Base-by-base conservation (phyloP, 2,329 filamentous ascomycete genomes). In the Aspergillus vadensis region DNA sequence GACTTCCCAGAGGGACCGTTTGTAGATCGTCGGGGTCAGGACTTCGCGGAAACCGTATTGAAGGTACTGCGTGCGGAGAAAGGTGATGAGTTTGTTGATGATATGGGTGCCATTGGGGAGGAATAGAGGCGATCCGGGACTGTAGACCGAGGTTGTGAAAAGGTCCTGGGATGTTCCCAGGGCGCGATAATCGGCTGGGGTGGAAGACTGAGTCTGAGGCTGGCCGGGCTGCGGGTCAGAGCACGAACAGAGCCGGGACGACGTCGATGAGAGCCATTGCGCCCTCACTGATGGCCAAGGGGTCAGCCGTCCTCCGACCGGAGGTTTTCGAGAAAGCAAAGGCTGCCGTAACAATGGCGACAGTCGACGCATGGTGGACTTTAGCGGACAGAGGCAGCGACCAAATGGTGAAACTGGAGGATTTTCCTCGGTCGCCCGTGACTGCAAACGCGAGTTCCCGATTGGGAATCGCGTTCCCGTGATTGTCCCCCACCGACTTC, bases 11-110 rank as follows among this genome's bases (percentile, higher is more conserved):
- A 96, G 79, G 5, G 90, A 88, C 74, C 91, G 91, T 72, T 96
- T 96, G 81, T 95, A 96, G 71, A 96, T 95, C 52, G 88, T 95
- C 2, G 92, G 92, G 7, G 91, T 95, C 68, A 96, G 88, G 65
- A 96, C 92, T 74, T 96, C 92, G 66, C 92, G 85, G 73, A 94
- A 96, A 61, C 92, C 92, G 76, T 94, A 95, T 65, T 88, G 85
- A 25, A 89, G 85, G 71, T 96, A 96, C 72, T 96, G 91, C 61
- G 88, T 88, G 64, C 92, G 89, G 58, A 96, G 82, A 72, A 95
- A 96, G 47, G 88, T 84, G 61, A 92, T 86, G 21, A 96, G 85
- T 57, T 91, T 89, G 72, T 95, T 93, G 80, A 96, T 92, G 67
- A 96, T 86, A 59, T 88, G 87, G 0, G 92, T 84, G 65, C 92